A percentile compares a stretch with the other conserved stretches of the same genome.
These are phyloP conservation scores for Exserohilum turcica DNA, from an alignment of 2,329 filamentous ascomycete genomes.

Conservation along the genomic window DNA sequence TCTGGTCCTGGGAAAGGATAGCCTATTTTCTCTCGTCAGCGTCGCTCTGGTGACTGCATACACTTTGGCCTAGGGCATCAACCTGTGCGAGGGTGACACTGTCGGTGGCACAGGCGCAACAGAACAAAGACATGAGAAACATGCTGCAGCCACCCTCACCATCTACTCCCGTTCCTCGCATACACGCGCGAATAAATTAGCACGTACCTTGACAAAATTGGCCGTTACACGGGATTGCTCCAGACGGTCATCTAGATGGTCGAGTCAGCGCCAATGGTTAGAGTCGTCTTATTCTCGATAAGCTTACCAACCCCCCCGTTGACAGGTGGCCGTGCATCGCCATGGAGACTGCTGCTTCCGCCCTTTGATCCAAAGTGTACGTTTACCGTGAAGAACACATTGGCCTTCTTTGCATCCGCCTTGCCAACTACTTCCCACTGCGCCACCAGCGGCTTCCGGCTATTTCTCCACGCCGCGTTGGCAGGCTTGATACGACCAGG, in stretches of 20 bases:
- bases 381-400: constrained; percentile 70
- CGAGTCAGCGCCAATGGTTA: constrained; percentile 5
- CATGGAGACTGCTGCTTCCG: constrained; percentile 67
- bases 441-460: constrained; percentile 70
- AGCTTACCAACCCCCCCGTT: constrained; percentile 61
- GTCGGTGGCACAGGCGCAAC: constrained; percentile 8
- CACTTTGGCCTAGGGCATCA: neutral
- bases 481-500: constrained; percentile 69
- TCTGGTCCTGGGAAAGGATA: constrained; percentile 62
- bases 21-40: constrained; percentile 35
- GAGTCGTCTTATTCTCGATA: neutral
- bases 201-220: constrained; percentile 42
- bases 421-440: constrained; percentile 65
- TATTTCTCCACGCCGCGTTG: constrained; percentile 64
- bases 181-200: neutral
- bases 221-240: constrained; percentile 65
- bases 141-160: constrained; percentile 21
- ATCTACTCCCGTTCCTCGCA: constrained; percentile 13
- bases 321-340: constrained; percentile 68
- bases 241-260: constrained; percentile 53
- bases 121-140: constrained; percentile 8
- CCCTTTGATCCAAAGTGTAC: constrained; percentile 72
- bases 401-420: constrained; percentile 47
- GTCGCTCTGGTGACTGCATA: neutral
- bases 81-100: constrained; percentile 24